Conservation (phyloP, 306 rosid genomes). For the Quercus agrifolia region DNA sequence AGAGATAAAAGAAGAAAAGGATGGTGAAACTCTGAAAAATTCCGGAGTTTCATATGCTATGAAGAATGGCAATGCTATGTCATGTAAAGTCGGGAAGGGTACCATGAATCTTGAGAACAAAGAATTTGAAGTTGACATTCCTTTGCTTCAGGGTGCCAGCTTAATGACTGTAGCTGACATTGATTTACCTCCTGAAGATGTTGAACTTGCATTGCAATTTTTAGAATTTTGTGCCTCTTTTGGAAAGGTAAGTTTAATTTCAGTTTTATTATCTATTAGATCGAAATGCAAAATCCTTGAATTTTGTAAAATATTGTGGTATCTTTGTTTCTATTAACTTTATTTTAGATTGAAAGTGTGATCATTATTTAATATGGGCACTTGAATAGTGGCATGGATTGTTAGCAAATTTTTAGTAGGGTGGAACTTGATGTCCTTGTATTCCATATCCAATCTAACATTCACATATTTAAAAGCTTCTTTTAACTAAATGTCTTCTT, state of each 20-base stretch:
- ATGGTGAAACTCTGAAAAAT: conserved; percentile 1
- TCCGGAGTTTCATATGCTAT: no score
- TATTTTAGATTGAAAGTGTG: background rate
- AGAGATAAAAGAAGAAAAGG: conserved; percentile 3
- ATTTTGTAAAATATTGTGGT: background rate
- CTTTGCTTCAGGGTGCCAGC: conserved; percentile 49
- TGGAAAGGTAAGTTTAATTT: conserved; percentile 53
- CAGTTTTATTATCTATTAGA: background rate
- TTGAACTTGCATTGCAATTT: conserved; percentile 76
- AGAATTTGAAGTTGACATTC: conserved; percentile 17
- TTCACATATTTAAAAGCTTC: no score
- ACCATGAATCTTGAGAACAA: background rate
- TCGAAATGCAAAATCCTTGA: background rate
- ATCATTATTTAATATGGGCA: background rate
- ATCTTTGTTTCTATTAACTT: background rate
- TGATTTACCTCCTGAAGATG: conserved; percentile 50
- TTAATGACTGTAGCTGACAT: conserved; percentile 43
- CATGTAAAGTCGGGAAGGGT: conserved; percentile 13
- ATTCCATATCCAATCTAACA: no score
- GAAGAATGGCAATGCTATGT: background rate
- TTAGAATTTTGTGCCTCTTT: conserved; percentile 69
- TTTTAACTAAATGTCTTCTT: no score
- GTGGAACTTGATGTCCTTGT: no score
- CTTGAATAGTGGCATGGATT: background rate
- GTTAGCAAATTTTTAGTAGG: no score